phyloP scores from a whole-genome alignment of 2,329 filamentous ascomycete genomes.

The Pyrenophora tritici-repentis region DNA sequence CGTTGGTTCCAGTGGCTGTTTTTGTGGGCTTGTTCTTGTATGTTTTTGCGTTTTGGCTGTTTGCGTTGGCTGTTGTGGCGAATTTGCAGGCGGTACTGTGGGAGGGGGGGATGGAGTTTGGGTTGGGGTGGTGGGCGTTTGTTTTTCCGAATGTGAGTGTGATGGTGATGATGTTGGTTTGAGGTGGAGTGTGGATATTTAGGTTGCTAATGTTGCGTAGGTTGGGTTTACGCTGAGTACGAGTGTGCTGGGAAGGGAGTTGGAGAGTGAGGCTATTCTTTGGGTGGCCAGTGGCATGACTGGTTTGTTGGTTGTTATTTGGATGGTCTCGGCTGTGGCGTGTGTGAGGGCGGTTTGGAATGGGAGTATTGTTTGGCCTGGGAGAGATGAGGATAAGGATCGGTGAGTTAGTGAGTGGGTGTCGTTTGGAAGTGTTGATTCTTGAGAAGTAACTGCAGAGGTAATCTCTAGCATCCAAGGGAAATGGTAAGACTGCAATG shows the following conservation, averaged over 20 bases:
- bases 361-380: slow-evolving; percentile 60
- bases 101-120: slow-evolving; percentile 53
- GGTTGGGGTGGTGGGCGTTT: slow-evolving; percentile 64
- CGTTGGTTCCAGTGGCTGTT: slow-evolving; percentile 50
- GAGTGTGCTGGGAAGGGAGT: slow-evolving; percentile 37
- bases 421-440: too few relatives aligned
- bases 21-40: slow-evolving; percentile 63
- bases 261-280: slow-evolving; percentile 40
- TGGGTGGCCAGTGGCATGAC: slow-evolving; percentile 55
- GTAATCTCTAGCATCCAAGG: too few relatives aligned
- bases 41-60: slow-evolving; percentile 63
- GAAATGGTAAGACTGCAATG: too few relatives aligned
- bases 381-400: slow-evolving; percentile 43
- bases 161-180: too few relatives aligned
- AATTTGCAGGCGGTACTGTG: slow-evolving; percentile 14
- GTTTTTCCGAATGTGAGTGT: slow-evolving; percentile 46
- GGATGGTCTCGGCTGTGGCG: slow-evolving; percentile 55
- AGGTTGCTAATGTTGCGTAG: too few relatives aligned
- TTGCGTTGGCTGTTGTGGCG: slow-evolving; percentile 45
- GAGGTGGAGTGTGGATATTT: too few relatives aligned
- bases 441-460: too few relatives aligned
- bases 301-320: slow-evolving; percentile 55
- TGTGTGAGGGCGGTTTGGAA: slow-evolving; percentile 57
- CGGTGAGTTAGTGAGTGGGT: background rate
- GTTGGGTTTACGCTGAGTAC: slow-evolving; percentile 46